phyloP scores from a whole-genome alignment of 2,329 filamentous ascomycete species.

The Verticillium isaacii region DNA sequence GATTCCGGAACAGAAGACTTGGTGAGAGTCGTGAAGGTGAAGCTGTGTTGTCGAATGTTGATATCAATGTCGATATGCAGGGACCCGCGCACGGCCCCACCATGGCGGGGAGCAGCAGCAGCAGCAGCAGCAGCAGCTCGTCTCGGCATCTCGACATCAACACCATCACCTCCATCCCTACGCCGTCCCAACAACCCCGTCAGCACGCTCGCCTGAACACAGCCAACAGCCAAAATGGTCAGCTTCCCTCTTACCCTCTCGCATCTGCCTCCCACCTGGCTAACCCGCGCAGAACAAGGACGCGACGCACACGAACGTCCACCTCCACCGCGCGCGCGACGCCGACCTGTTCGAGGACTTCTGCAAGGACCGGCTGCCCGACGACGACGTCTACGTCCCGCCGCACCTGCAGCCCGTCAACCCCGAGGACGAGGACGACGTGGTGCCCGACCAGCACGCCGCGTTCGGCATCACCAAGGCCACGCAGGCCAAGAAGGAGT shows the following conservation, averaged over 20 bases:
- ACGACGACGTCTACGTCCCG: slow-evolving; percentile 79
- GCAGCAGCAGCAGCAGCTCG: neutral
- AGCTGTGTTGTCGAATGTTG: neutral
- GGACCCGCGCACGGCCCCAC: neutral
- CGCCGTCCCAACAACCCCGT: neutral
- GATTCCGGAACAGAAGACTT: too few relatives aligned
- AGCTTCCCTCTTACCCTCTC: neutral
- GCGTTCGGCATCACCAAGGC: slow-evolving; percentile 82
- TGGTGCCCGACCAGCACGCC: slow-evolving; percentile 82
- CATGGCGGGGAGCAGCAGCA: neutral
- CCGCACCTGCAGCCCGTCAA: slow-evolving; percentile 77
- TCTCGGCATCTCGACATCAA: neutral
- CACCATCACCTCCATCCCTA: neutral
- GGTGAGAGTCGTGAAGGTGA: too few relatives aligned
- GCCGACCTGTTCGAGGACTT: slow-evolving; percentile 76
- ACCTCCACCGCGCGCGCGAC: slow-evolving; percentile 67
- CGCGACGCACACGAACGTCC: slow-evolving; percentile 68
- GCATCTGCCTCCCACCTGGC: neutral
- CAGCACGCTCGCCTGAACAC: neutral
- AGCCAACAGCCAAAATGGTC: neutral
- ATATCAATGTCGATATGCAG: neutral
- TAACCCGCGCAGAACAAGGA: slow-evolving; percentile 58
- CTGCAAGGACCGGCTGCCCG: slow-evolving; percentile 64
- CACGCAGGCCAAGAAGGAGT: slow-evolving; percentile 65
- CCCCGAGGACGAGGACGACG: slow-evolving; percentile 83